Evolutionary conservation across 1,284 basidiomycete species (phyloP).

Genomic region (Phlebopus sp.): DNA sequence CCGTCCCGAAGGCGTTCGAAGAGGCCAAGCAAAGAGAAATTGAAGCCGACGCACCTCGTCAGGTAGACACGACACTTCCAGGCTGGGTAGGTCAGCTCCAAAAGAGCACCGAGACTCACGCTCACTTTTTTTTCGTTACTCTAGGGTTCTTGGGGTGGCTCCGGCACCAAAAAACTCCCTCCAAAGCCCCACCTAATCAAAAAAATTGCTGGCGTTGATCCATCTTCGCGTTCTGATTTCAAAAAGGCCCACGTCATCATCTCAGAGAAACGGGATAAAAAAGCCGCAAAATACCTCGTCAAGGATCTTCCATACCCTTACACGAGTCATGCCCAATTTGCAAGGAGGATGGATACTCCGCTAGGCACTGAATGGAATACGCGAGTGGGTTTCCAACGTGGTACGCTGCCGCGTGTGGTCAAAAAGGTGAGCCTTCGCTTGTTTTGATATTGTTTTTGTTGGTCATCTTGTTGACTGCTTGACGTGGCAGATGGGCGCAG

Average conservation of each 20-base stretch:
- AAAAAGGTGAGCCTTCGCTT: constrained; percentile 70
- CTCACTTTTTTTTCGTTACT: constrained; percentile 2
- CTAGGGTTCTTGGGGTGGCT: constrained; percentile 90
- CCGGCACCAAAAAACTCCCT: constrained; percentile 57
- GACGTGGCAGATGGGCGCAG: constrained; percentile 65
- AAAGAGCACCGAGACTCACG: not conserved
- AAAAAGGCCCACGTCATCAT: constrained; percentile 88
- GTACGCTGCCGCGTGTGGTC: constrained; percentile 79
- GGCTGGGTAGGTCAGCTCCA: constrained; percentile 74
- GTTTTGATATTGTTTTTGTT: not conserved
- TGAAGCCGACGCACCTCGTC: constrained; percentile 78
- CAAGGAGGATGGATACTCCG: constrained; percentile 77
- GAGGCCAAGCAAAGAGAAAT: constrained; percentile 79
- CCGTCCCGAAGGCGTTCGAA: constrained; percentile 68
- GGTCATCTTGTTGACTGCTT: constrained; percentile 9
- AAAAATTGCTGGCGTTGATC: constrained; percentile 78
- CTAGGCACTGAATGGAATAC: constrained; percentile 95
- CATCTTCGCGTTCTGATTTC: constrained; percentile 78
- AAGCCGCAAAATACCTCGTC: constrained; percentile 83
- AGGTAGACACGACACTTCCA: constrained; percentile 87
- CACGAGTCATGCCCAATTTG: constrained; percentile 87
- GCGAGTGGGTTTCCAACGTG: constrained; percentile 80
- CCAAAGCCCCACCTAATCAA: constrained; percentile 72
- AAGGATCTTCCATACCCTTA: constrained; percentile 94
- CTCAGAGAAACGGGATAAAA: constrained; percentile 91